phyloP scores from a whole-genome alignment of 2,329 filamentous ascomycete species.

The Ophiostoma tasmaniense region DNA sequence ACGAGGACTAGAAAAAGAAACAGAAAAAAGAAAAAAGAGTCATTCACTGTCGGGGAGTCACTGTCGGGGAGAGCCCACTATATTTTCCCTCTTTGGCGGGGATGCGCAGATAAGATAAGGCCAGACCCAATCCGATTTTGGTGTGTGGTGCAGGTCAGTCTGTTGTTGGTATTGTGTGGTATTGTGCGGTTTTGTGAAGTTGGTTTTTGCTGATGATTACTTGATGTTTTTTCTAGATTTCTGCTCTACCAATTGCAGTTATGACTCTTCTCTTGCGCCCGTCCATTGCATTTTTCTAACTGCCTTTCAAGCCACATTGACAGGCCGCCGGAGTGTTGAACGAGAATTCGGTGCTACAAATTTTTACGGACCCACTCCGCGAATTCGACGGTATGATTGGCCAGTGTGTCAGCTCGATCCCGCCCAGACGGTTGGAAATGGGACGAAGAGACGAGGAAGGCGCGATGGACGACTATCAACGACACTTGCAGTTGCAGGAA shows the following conservation, averaged over 20 bases:
- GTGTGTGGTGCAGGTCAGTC: background rate
- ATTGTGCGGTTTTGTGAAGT: background rate
- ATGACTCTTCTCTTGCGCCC: too few relatives aligned
- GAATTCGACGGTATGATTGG: constrained; percentile 15
- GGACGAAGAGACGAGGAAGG: background rate
- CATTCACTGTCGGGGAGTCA: constrained; percentile 10
- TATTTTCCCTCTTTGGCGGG: constrained; percentile 19
- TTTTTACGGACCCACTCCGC: constrained; percentile 12
- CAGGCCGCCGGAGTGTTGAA: background rate
- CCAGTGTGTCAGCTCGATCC: background rate
- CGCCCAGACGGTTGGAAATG: constrained; percentile 2
- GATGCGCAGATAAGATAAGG: constrained; percentile 20
- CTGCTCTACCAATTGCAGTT: background rate
- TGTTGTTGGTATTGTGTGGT: background rate
- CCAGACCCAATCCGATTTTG: background rate
- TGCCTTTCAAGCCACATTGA: background rate
- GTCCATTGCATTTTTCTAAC: background rate
- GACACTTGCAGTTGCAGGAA: background rate
- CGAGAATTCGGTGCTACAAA: constrained; percentile 5
- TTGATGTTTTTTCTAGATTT: background rate
- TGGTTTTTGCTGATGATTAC: background rate
- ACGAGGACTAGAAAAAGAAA: constrained; percentile 3
- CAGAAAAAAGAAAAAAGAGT: constrained; percentile 16
- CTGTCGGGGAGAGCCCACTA: constrained; percentile 7
- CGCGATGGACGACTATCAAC: background rate